Conservation (phyloP, 345 rosid species). For the Abelmoschus esculentus region DNA sequence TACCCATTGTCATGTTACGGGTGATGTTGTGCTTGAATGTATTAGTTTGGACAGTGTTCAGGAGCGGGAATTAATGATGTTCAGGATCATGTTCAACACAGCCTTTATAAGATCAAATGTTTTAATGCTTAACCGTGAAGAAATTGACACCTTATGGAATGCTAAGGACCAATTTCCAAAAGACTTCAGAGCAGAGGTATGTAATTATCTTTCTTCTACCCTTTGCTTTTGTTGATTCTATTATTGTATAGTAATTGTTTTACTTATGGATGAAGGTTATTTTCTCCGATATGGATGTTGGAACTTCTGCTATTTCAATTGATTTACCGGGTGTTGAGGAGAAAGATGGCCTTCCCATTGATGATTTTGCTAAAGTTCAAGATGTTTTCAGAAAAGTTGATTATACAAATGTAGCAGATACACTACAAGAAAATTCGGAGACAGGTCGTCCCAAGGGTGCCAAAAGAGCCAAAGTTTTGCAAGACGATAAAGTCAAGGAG, state of each 20-base stretch:
- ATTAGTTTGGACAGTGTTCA: conserved; percentile 46
- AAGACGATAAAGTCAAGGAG: conserved; percentile 29
- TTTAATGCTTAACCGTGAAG: conserved; percentile 54
- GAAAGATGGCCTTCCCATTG: conserved; percentile 56
- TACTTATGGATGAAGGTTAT: conserved; percentile 42
- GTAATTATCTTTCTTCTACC: neutral
- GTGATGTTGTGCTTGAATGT: conserved; percentile 81
- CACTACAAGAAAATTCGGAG: conserved; percentile 39
- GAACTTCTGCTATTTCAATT: conserved; percentile 33
- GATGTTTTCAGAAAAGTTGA: conserved; percentile 52
- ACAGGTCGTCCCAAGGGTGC: conserved; percentile 31
- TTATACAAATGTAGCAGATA: conserved; percentile 41
- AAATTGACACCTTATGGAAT: conserved; percentile 65
- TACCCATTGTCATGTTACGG: conserved; percentile 60
- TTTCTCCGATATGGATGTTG: conserved; percentile 61
- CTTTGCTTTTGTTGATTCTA: conserved; percentile 8
- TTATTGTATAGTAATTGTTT: conserved; percentile 8
- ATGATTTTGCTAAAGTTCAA: conserved; percentile 60
- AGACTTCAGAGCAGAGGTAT: conserved; percentile 72
- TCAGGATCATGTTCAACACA: conserved; percentile 71
- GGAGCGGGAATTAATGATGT: conserved; percentile 63
- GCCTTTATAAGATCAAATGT: conserved; percentile 63
- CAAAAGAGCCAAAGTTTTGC: too few relatives aligned
- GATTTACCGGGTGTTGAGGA: conserved; percentile 46
- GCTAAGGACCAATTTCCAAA: conserved; percentile 52